Evolutionary conservation across 805 yeast genomes (phyloP), one percentile per base, ranked within the genome.

Genomic region (Jamesozyma spencerorum): DNA sequence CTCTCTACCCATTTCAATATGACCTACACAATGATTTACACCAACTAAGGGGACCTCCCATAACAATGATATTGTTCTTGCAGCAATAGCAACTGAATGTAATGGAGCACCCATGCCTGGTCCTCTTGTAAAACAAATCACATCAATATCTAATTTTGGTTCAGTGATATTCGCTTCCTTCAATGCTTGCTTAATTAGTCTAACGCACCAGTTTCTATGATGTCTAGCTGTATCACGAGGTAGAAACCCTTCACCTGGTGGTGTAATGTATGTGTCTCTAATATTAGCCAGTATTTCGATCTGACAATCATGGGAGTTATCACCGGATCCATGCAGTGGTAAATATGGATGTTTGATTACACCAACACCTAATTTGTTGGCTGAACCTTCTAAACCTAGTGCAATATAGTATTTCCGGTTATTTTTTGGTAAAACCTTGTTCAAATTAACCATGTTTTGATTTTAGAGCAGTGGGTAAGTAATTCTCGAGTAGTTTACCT

Each of bases 101-200:
- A 92, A 65, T 0, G 99, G 99, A 1, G 97, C 97, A 2, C 99
- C 99, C 97, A 92, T 92, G 1, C 99, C 99, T 0, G 98, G 99
- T 4, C 98, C 98, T 62, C 84, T 94, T 1, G 98, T 92, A 60
- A 92, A 92, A 60, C 95, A 86, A 37, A 92, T 83, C 37, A 84
- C 80, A 61, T 83, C 88, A 5, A 81, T 54, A 35, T 83, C 83
- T 5, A 71, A 67, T 1, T 47, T 28, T 2, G 61, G 60, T 11
- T 65, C 63, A 1, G 52, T 49, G 5, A 85, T 53, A 0, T 64
- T 60, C 1, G 94, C 81, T 32, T 80, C 88, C 2, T 59, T 58
- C 32, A 92, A 54, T 0, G 97, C 82, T 24, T 54, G 54, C 50
- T 77, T 77, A 30, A 86, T 76, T 18, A 88, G 63, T 42, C 97